These are phyloP conservation scores for Chamaenerion angustifolium DNA, from an alignment of 345 rosid genomes.

Conservation along the genomic window DNA sequence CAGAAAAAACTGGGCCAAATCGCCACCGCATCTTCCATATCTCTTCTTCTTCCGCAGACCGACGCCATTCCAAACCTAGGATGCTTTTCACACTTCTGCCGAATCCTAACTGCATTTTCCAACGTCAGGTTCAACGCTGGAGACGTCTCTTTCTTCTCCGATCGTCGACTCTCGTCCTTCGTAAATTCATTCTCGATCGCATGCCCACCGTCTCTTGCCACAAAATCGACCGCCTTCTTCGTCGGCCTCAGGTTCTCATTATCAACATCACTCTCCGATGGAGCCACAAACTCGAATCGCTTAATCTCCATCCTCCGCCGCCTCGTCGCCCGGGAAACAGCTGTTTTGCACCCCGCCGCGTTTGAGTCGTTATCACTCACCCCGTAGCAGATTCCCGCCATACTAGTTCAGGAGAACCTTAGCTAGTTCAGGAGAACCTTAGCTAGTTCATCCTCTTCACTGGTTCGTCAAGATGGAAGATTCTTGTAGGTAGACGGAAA, in stretches of 20 bases:
- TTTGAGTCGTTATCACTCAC: slow-evolving; percentile 23
- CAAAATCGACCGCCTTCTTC: slow-evolving; percentile 7
- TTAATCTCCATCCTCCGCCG: slow-evolving; percentile 56
- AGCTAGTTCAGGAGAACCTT: too few relatives aligned
- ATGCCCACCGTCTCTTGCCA: slow-evolving; percentile 11
- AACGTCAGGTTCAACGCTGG: neutral
- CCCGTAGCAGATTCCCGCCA: slow-evolving; percentile 56
- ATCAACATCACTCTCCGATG: slow-evolving; percentile 5
- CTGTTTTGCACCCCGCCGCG: slow-evolving; percentile 10
- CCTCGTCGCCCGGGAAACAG: slow-evolving; percentile 34
- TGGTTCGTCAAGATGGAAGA: neutral
- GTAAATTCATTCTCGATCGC: slow-evolving; percentile 3
- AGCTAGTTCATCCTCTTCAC: neutral
- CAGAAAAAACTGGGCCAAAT: slow-evolving; percentile 35
- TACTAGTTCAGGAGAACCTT: neutral
- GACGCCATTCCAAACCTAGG: slow-evolving; percentile 64
- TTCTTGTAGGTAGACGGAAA: neutral
- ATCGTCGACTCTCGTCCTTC: neutral
- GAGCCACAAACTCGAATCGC: slow-evolving; percentile 26
- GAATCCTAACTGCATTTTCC: slow-evolving; percentile 1
- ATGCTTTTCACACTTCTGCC: slow-evolving; percentile 2
- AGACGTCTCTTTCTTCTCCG: neutral
- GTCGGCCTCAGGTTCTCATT: neutral
- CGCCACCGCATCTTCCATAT: slow-evolving; percentile 80
- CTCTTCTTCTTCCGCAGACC: slow-evolving; percentile 71